A percentile compares a stretch with the other conserved stretches of the same genome.
These are phyloP conservation scores for Shiraia bambusicola DNA, from an alignment of 2,329 filamentous ascomycete genomes.

Conservation along the genomic window DNA sequence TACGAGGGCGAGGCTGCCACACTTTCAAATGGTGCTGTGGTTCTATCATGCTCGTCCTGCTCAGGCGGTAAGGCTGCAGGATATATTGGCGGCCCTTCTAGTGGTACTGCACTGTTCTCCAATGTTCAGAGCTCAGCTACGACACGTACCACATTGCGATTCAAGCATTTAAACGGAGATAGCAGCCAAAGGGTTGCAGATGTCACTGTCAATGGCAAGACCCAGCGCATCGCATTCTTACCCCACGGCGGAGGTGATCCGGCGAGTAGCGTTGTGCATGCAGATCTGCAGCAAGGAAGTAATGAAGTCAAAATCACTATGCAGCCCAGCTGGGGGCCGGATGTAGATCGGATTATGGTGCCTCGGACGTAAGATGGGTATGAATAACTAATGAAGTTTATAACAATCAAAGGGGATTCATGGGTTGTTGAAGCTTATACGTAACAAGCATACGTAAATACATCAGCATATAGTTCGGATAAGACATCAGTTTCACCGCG, in stretches of 20 bases:
- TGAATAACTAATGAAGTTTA: too few relatives aligned
- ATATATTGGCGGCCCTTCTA: constrained; percentile 45
- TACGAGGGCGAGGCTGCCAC: constrained; percentile 56
- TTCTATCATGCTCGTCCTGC: constrained; percentile 55
- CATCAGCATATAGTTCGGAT: too few relatives aligned
- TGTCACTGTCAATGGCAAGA: constrained; percentile 58
- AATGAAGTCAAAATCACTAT: constrained; percentile 55
- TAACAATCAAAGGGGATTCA: too few relatives aligned
- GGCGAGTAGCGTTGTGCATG: constrained; percentile 52
- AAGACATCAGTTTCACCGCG: too few relatives aligned
- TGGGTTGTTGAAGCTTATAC: too few relatives aligned
- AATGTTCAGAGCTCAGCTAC: constrained; percentile 49
- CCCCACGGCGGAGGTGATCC: constrained; percentile 51
- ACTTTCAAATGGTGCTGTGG: constrained; percentile 50
- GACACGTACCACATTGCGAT: constrained; percentile 54
- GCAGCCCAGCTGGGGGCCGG: constrained; percentile 52
- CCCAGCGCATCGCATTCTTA: constrained; percentile 57
- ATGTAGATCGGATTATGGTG: constrained; percentile 58
- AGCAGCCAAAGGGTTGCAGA: constrained; percentile 54
- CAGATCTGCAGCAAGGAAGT: constrained; percentile 50
- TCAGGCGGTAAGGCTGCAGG: constrained; percentile 55
- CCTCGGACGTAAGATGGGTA: constrained; percentile 47
- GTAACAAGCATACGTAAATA: too few relatives aligned
- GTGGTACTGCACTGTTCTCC: constrained; percentile 55
- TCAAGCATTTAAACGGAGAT: constrained; percentile 61